These are phyloP conservation scores for Aurifilum marmelostoma DNA, from an alignment of 2,329 filamentous ascomycete genomes.

Conservation along the genomic window DNA sequence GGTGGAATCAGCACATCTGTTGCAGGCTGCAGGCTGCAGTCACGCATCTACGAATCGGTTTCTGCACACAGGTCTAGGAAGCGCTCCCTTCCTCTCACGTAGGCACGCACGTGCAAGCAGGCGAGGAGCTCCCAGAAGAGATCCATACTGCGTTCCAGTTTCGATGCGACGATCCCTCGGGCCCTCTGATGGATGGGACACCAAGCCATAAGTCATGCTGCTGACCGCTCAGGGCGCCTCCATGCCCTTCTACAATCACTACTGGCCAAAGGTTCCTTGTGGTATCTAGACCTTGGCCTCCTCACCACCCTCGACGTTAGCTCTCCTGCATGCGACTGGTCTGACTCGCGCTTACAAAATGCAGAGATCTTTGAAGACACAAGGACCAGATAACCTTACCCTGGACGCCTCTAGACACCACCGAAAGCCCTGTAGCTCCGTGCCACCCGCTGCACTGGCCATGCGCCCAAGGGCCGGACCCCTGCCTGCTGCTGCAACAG, in stretches of 20 bases:
- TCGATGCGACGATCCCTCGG: conserved; percentile 5
- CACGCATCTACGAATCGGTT: conserved; percentile 3
- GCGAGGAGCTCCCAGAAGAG: conserved; percentile 15
- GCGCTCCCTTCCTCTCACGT: not conserved
- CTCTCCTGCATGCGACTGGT: conserved; percentile 13
- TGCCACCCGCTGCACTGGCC: conserved; percentile 10
- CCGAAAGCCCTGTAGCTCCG: conserved; percentile 22
- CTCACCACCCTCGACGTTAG: conserved; percentile 13
- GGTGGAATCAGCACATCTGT: not conserved
- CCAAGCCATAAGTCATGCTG: conserved; percentile 5
- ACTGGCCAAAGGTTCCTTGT: conserved; percentile 8
- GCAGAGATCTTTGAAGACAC: conserved; percentile 16
- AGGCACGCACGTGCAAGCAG: conserved; percentile 6
- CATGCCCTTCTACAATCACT: not conserved
- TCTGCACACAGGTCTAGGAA: not conserved
- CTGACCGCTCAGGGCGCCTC: conserved; percentile 14
- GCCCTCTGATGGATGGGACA: conserved; percentile 5
- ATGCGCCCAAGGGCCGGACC: conserved; percentile 17
- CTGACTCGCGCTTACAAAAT: conserved; percentile 18
- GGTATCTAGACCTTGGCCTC: conserved; percentile 5
- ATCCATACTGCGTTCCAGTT: conserved; percentile 14
- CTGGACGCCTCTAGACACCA: conserved; percentile 4
- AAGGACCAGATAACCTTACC: conserved; percentile 4
- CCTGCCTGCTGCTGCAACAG: conserved; percentile 18
- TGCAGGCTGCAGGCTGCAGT: conserved; percentile 7